A percentile compares a stretch with the other conserved stretches of the same genome.
Conservation (phyloP, 1,284 basidiomycete species). For the Cryptococcus sp. region DNA sequence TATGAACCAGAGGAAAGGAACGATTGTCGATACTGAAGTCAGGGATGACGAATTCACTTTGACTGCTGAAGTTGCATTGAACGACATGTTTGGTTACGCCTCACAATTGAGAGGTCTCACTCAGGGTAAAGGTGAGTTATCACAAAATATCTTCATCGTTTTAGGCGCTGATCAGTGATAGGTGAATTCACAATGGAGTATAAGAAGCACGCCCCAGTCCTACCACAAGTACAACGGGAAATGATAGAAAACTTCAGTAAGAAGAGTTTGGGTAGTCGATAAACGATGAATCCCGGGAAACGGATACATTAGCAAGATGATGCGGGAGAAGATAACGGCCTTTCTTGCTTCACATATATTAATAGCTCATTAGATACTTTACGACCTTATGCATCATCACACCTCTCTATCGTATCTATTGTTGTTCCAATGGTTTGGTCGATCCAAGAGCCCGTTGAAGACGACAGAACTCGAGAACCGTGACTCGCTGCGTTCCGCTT, state of each 20-base stretch:
- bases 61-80: constrained; percentile 85
- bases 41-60: constrained; percentile 96
- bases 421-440: no score
- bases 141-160: constrained; percentile 11
- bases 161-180: constrained; percentile 14
- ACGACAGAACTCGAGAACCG: no score
- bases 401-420: no score
- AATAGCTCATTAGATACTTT: no score
- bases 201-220: constrained; percentile 80
- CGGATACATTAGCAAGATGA: no score
- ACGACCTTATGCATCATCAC: no score
- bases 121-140: constrained; percentile 75
- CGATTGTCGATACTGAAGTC: constrained; percentile 93
- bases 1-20: constrained; percentile 87
- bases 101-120: constrained; percentile 87
- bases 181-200: constrained; percentile 95
- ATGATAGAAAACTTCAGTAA: constrained; percentile 66
- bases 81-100: constrained; percentile 99
- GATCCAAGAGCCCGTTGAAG: no score
- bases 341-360: no score
- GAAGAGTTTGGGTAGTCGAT: constrained; percentile 33
- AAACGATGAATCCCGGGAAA: background rate
- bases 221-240: constrained; percentile 81
- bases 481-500: no score
- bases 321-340: no score